Evolutionary conservation across 495 filamentous ascomycete species (phyloP).

Genomic region (Xylaria intraflava): DNA sequence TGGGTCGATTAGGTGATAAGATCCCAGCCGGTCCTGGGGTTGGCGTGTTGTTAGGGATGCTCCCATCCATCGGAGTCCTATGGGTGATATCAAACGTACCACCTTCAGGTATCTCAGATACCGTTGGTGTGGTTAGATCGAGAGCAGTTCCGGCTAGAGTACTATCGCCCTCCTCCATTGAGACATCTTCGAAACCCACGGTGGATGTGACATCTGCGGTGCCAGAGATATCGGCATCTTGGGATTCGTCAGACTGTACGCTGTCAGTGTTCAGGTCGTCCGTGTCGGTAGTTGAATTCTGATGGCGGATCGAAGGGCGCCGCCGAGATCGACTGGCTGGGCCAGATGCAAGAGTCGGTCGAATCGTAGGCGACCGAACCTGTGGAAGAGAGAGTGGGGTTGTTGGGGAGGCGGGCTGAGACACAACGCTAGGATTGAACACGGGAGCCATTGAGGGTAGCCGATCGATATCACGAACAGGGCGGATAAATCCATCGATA

Average conservation of each 20-base stretch:
- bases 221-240: slow-evolving; percentile 58
- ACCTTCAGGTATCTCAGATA: slow-evolving; percentile 73
- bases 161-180: slow-evolving; percentile 66
- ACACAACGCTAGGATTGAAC: slow-evolving; percentile 62
- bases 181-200: slow-evolving; percentile 72
- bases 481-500: slow-evolving; percentile 67
- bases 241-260: slow-evolving; percentile 59
- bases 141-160: slow-evolving; percentile 73
- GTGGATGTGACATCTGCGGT: slow-evolving; percentile 71
- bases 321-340: slow-evolving; percentile 40
- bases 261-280: slow-evolving; percentile 81
- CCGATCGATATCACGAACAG: slow-evolving; percentile 79
- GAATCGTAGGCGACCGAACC: slow-evolving; percentile 44
- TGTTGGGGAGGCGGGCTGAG: slow-evolving; percentile 89
- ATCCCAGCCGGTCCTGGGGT: slow-evolving; percentile 57
- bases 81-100: slow-evolving; percentile 97
- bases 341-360: slow-evolving; percentile 44
- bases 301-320: slow-evolving; percentile 78
- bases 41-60: slow-evolving; percentile 61
- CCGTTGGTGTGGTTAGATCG: slow-evolving; percentile 66
- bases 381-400: slow-evolving; percentile 69
- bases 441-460: slow-evolving; percentile 78
- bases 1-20: slow-evolving; percentile 70
- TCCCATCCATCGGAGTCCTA: slow-evolving; percentile 76
- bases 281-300: slow-evolving; percentile 76